Conservation (phyloP, 192 early-diverging fungal species). For the Chytriomyces hyalinus region DNA sequence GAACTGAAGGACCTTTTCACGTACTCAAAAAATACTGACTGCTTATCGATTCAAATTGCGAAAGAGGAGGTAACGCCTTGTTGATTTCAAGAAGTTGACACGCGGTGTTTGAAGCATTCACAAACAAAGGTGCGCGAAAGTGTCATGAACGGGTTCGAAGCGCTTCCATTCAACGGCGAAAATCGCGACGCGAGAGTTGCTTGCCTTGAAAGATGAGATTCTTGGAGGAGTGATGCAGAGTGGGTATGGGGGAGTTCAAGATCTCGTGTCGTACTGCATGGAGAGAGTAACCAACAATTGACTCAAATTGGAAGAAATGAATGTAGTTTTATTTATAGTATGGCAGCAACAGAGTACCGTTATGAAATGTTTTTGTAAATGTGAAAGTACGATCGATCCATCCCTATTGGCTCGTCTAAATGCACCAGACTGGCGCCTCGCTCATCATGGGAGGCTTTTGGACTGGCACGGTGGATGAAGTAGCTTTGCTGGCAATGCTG, state of each 20-base stretch:
- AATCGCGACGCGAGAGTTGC: background rate
- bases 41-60: slow-evolving; percentile 31
- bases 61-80: background rate
- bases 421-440: too few relatives aligned
- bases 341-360: too few relatives aligned
- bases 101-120: too few relatives aligned
- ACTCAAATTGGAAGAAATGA: too few relatives aligned
- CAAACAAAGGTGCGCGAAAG: background rate
- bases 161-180: background rate
- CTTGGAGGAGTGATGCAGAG: background rate
- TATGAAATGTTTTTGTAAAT: too few relatives aligned
- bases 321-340: too few relatives aligned
- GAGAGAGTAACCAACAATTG: background rate
- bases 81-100: background rate
- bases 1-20: slow-evolving; percentile 66
- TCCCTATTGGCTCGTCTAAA: too few relatives aligned
- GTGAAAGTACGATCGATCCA: too few relatives aligned
- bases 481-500: too few relatives aligned
- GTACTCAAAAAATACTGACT: slow-evolving; percentile 55
- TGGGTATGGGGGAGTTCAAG: background rate
- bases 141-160: slow-evolving; percentile 9
- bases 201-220: background rate
- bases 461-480: too few relatives aligned
- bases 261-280: background rate
- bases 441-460: too few relatives aligned